These are phyloP conservation scores for Moniliella sp. DNA, from an alignment of 1,284 basidiomycete genomes.

Conservation along the genomic window DNA sequence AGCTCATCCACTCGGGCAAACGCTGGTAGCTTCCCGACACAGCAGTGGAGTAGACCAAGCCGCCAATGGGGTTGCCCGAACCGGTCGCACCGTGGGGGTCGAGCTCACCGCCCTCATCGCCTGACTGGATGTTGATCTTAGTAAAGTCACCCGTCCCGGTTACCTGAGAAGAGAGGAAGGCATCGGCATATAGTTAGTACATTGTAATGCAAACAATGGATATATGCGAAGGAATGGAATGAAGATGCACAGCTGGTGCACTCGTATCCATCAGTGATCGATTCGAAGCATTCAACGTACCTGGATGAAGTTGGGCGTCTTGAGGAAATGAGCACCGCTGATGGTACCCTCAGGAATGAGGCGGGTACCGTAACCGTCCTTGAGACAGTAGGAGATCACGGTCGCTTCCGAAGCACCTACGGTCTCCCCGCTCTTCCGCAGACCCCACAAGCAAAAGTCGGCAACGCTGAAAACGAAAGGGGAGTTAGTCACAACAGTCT, in stretches of 20 bases:
- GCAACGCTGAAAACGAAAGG: background rate
- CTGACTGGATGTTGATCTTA: conserved; percentile 34
- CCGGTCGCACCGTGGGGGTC: conserved; percentile 34
- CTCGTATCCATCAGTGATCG: no score
- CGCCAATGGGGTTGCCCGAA: conserved; percentile 32
- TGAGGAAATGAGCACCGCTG: conserved; percentile 38
- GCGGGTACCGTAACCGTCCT: conserved; percentile 39
- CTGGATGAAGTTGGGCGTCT: conserved; percentile 5
- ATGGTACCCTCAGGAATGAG: conserved; percentile 40
- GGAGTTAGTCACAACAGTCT: background rate
- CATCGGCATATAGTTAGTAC: no score
- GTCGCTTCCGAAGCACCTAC: conserved; percentile 1
- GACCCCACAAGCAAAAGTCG: conserved; percentile 18
- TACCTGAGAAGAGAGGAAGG: no score
- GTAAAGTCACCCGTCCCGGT: conserved; percentile 46
- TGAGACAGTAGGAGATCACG: conserved; percentile 2
- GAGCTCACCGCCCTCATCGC: conserved; percentile 5
- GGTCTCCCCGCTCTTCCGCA: conserved; percentile 1
- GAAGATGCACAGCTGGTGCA: no score
- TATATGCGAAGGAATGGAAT: no score
- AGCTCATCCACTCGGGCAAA: conserved; percentile 16
- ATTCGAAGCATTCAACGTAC: conserved; percentile 3
- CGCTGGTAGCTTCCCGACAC: conserved; percentile 4
- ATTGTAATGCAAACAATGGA: no score
- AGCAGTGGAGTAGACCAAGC: conserved; percentile 9